Evolutionary conservation across 495 filamentous ascomycete species (phyloP).

Genomic region (Acidiella bohemica): DNA sequence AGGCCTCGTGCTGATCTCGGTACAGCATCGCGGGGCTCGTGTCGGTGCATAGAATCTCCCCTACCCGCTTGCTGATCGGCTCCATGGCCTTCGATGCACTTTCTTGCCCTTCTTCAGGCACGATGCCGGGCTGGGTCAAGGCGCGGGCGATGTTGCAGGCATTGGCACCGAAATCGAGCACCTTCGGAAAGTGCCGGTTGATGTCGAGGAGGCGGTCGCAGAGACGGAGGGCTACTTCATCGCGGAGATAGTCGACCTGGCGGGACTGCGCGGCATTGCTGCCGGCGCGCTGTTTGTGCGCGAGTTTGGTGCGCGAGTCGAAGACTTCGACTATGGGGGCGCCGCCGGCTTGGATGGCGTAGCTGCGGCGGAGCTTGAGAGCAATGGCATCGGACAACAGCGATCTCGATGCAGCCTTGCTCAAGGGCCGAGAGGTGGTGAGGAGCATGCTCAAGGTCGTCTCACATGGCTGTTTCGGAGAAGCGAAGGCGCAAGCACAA

Average conservation of each 20-base stretch:
- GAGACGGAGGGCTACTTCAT: slow-evolving; percentile 75
- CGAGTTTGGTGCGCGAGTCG: slow-evolving; percentile 70
- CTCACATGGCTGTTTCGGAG: no score
- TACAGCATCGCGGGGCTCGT: slow-evolving; percentile 64
- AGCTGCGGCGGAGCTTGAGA: slow-evolving; percentile 33
- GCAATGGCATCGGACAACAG: background rate
- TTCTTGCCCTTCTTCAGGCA: background rate
- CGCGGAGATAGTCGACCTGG: slow-evolving; percentile 76
- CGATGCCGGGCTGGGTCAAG: slow-evolving; percentile 46
- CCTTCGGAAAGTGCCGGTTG: slow-evolving; percentile 67
- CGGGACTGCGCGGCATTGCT: slow-evolving; percentile 54
- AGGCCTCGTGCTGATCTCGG: slow-evolving; percentile 64
- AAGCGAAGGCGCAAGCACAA: no score
- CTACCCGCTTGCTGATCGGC: slow-evolving; percentile 53
- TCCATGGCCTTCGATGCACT: slow-evolving; percentile 38
- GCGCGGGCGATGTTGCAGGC: slow-evolving; percentile 83
- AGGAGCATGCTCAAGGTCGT: background rate
- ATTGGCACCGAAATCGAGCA: slow-evolving; percentile 91
- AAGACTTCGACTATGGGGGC: slow-evolving; percentile 77
- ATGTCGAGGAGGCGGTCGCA: slow-evolving; percentile 88
- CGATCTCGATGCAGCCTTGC: slow-evolving; percentile 1
- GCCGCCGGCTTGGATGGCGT: slow-evolving; percentile 64
- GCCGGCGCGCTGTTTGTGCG: slow-evolving; percentile 81
- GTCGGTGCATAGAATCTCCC: slow-evolving; percentile 64
- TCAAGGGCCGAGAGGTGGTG: background rate